phyloP scores from a whole-genome alignment of 2,329 filamentous ascomycete species.

The Orbilia ellipsospora region DNA sequence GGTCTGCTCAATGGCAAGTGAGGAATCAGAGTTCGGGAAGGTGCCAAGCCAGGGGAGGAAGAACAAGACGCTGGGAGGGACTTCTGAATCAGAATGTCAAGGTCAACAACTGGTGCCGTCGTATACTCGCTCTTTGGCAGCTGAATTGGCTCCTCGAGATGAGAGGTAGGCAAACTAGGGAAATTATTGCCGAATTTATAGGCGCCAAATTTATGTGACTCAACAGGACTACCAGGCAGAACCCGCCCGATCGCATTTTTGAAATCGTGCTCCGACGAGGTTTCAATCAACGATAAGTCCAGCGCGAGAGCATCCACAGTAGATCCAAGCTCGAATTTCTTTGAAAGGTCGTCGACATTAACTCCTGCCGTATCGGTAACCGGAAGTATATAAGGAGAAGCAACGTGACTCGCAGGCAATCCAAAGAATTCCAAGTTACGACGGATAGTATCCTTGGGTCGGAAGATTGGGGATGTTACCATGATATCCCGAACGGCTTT shows the following conservation, averaged over 20 bases:
- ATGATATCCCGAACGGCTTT: not conserved
- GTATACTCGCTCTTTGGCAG: slow-evolving; percentile 1
- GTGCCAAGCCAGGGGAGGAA: slow-evolving; percentile 6
- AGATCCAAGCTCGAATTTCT: not conserved
- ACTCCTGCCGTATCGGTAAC: not conserved
- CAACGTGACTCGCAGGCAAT: slow-evolving; percentile 18
- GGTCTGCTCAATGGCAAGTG: slow-evolving; percentile 38
- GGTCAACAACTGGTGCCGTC: not conserved
- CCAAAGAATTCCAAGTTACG: not conserved
- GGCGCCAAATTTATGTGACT: not conserved
- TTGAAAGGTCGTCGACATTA: not conserved
- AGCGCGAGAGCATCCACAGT: not conserved
- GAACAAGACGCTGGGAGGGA: slow-evolving; percentile 16
- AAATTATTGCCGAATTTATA: not conserved
- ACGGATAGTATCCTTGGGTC: not conserved
- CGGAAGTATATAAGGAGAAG: slow-evolving; percentile 10
- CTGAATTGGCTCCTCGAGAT: not conserved
- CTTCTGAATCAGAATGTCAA: not conserved
- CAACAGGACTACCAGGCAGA: slow-evolving; percentile 19
- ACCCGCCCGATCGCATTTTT: not conserved
- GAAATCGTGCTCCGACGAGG: not conserved
- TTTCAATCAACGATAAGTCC: not conserved
- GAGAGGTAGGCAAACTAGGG: slow-evolving; percentile 26
- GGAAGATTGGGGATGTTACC: not conserved
- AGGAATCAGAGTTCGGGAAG: no score